phyloP scores from a whole-genome alignment of 345 rosid species.

The Boechera stricta region DNA sequence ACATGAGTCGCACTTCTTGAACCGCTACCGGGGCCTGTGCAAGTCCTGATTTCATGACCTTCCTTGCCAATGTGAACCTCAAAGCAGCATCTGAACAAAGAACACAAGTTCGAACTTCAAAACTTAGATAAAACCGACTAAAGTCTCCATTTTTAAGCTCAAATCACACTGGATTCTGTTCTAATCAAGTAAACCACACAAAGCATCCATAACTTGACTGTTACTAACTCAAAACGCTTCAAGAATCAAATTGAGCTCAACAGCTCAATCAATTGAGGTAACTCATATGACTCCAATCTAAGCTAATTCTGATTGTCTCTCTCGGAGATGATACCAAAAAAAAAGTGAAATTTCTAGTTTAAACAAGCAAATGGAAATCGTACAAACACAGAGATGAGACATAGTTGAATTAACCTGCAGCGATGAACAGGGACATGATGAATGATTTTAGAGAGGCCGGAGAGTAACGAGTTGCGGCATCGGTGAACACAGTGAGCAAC shows the following conservation, averaged over 20 bases:
- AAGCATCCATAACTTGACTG: too few relatives aligned
- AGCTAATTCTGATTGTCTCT: neutral
- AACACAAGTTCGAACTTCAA: neutral
- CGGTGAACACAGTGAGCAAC: slow-evolving; percentile 69
- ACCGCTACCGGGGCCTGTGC: slow-evolving; percentile 75
- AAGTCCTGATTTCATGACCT: slow-evolving; percentile 84
- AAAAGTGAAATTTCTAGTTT: neutral
- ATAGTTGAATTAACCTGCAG: slow-evolving; percentile 56
- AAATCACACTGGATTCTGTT: neutral
- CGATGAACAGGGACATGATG: slow-evolving; percentile 59
- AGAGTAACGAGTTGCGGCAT: slow-evolving; percentile 58
- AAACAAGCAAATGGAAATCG: neutral
- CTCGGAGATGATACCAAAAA: neutral
- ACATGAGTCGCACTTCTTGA: slow-evolving; percentile 70
- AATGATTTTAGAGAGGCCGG: slow-evolving; percentile 61
- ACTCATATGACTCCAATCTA: neutral
- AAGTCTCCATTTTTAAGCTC: neutral
- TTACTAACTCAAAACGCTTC: neutral
- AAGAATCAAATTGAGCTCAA: slow-evolving; percentile 7
- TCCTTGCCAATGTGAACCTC: slow-evolving; percentile 71
- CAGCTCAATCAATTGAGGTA: neutral
- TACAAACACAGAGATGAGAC: neutral
- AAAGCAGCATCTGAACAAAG: slow-evolving; percentile 55
- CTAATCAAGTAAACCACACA: neutral
- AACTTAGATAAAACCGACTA: neutral